Percentiles rank a stretch among this genome's conserved stretches.
Conservation (phyloP, 2,329 filamentous ascomycete species). For the Shiraia bambusicola region DNA sequence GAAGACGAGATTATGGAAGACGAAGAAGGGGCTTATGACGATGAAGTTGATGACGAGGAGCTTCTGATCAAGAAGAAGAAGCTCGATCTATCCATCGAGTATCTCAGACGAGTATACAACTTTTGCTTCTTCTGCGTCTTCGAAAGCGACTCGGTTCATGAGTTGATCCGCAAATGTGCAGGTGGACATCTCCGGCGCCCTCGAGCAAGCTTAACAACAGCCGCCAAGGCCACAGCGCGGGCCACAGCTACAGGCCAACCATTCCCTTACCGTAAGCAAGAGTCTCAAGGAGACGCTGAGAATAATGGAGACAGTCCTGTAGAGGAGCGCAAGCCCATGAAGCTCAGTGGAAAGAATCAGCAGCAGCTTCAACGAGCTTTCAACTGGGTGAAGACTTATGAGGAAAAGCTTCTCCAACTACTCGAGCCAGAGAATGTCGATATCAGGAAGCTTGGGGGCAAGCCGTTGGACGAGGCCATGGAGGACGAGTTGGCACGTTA, state of each 20-base stretch:
- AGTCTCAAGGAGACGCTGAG: slow-evolving; percentile 63
- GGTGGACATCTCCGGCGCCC: slow-evolving; percentile 95
- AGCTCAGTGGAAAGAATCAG: slow-evolving; percentile 73
- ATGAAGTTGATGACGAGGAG: slow-evolving; percentile 88
- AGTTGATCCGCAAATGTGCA: slow-evolving; percentile 91
- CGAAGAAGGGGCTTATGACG: slow-evolving; percentile 65
- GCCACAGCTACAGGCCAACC: slow-evolving; percentile 80
- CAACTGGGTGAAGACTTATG: slow-evolving; percentile 98
- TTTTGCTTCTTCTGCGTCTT: slow-evolving; percentile 99
- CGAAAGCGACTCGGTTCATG: slow-evolving; percentile 94
- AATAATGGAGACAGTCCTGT: slow-evolving; percentile 65
- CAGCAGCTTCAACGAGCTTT: slow-evolving; percentile 92
- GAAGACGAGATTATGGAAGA: slow-evolving; percentile 65
- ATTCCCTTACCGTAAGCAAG: slow-evolving; percentile 80
- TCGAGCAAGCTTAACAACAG: slow-evolving; percentile 76
- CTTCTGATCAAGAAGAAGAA: slow-evolving; percentile 93
- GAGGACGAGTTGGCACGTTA: slow-evolving; percentile 83
- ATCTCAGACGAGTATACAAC: slow-evolving; percentile 93
- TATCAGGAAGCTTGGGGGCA: slow-evolving; percentile 86
- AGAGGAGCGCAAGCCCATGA: slow-evolving; percentile 70
- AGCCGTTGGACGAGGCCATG: slow-evolving; percentile 79
- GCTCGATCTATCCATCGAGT: slow-evolving; percentile 92
- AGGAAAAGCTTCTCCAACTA: slow-evolving; percentile 92
- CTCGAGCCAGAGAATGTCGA: slow-evolving; percentile 87
- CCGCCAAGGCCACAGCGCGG: slow-evolving; percentile 80